phyloP scores from a whole-genome alignment of 2,329 filamentous ascomycete species.

The Karstenula rhodostoma region DNA sequence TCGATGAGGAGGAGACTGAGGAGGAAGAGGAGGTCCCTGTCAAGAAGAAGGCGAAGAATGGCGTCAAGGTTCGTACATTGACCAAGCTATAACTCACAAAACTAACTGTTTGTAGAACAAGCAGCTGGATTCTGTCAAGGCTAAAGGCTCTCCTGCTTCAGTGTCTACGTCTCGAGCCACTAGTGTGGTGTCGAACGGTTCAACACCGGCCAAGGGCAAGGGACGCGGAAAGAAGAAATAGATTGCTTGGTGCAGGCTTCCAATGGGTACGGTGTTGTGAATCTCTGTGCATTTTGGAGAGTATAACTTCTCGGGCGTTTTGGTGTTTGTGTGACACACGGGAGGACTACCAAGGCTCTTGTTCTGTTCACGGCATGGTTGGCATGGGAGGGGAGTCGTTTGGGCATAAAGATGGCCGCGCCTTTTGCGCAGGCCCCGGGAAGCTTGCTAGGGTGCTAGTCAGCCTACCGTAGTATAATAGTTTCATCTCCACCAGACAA shows the following conservation, averaged over 20 bases:
- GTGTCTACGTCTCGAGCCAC: slow-evolving; percentile 82
- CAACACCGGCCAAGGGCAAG: slow-evolving; percentile 57
- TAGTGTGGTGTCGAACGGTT: slow-evolving; percentile 81
- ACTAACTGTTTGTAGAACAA: slow-evolving; percentile 74
- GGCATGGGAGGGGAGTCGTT: slow-evolving; percentile 4
- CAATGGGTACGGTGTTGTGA: background rate
- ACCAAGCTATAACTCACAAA: background rate
- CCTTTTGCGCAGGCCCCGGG: background rate
- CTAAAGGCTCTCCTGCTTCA: slow-evolving; percentile 75
- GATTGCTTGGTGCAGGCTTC: background rate
- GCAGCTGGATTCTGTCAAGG: slow-evolving; percentile 87
- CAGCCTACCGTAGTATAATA: background rate
- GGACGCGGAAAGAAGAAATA: slow-evolving; percentile 61
- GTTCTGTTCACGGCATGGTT: slow-evolving; percentile 7
- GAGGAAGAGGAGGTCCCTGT: slow-evolving; percentile 79
- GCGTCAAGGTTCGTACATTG: slow-evolving; percentile 74
- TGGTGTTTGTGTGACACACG: slow-evolving; percentile 12
- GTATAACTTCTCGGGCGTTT: slow-evolving; percentile 8
- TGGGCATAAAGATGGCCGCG: background rate
- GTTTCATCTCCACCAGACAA: background rate
- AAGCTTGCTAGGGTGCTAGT: background rate
- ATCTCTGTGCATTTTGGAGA: background rate
- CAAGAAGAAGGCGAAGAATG: slow-evolving; percentile 94
- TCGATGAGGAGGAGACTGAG: slow-evolving; percentile 85
- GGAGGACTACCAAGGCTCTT: slow-evolving; percentile 2